Evolutionary conservation across 768 basidiomycete species (phyloP).

Genomic region (Collybiopsis luxurians): DNA sequence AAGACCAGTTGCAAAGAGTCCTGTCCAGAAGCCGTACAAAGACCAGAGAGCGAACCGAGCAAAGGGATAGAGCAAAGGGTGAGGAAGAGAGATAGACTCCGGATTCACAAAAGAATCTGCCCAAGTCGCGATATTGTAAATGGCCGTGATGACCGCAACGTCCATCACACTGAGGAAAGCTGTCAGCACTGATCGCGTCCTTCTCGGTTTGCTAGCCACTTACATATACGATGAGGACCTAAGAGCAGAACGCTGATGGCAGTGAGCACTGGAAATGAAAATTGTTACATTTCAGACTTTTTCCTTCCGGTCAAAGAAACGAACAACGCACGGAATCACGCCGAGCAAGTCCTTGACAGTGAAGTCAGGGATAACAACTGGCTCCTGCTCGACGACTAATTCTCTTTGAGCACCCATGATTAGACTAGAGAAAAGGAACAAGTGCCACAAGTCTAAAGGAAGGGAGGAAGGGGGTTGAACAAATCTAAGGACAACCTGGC

Average conservation of each 20-base stretch:
- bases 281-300: too few relatives aligned
- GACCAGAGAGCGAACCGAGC: slow-evolving; percentile 73
- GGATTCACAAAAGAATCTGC: slow-evolving; percentile 64
- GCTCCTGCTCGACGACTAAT: slow-evolving; percentile 49
- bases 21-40: slow-evolving; percentile 76
- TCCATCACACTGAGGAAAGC: slow-evolving; percentile 63
- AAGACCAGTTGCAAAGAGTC: slow-evolving; percentile 86
- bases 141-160: slow-evolving; percentile 57
- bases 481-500: slow-evolving; percentile 8
- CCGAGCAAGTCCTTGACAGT: slow-evolving; percentile 84
- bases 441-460: slow-evolving; percentile 1
- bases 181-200: not conserved
- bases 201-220: slow-evolving; percentile 19
- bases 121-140: slow-evolving; percentile 67
- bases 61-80: slow-evolving; percentile 59
- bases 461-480: slow-evolving; percentile 11
- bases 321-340: slow-evolving; percentile 69
- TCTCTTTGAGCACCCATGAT: slow-evolving; percentile 8
- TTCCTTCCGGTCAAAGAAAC: slow-evolving; percentile 5
- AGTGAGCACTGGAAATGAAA: slow-evolving; percentile 57
- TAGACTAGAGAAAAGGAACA: not conserved
- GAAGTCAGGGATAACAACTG: slow-evolving; percentile 75
- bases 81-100: slow-evolving; percentile 48
- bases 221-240: slow-evolving; percentile 79
- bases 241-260: slow-evolving; percentile 87